Conservation (phyloP, 108 stramenopile species). For the Craspedostauros australis region DNA sequence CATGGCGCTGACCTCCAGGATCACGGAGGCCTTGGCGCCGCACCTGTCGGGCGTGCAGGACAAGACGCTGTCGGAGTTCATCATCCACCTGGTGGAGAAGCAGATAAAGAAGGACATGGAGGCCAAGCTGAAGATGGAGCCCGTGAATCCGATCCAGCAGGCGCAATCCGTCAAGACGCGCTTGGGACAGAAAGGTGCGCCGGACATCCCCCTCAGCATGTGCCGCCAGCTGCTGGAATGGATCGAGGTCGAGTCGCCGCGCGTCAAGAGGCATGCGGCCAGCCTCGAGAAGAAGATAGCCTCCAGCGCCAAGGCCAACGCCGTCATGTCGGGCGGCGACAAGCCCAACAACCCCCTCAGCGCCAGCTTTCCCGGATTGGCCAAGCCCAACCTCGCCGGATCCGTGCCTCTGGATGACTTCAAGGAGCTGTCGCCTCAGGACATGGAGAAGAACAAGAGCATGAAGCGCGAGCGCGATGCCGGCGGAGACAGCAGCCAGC, state of each 20-base stretch:
- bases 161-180: conserved; percentile 34
- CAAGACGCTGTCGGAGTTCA: conserved; percentile 93
- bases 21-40: conserved; percentile 81
- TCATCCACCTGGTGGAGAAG: conserved; percentile 83
- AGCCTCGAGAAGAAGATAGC: conserved; percentile 30
- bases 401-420: conserved; percentile 77
- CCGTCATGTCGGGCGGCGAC: conserved; percentile 11
- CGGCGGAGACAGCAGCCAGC: conserved; percentile 33
- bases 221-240: conserved; percentile 52
- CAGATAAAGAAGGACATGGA: conserved; percentile 24
- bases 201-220: conserved; percentile 52
- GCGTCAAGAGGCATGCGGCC: conserved; percentile 46
- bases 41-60: conserved; percentile 84
- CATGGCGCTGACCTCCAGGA: conserved; percentile 80
- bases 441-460: conserved; percentile 8
- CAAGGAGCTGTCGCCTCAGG: conserved; percentile 50
- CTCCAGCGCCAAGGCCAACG: conserved; percentile 9
- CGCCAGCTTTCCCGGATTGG: conserved; percentile 79
- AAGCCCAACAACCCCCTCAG: conserved; percentile 36
- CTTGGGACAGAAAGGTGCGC: conserved; percentile 61
- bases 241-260: conserved; percentile 56
- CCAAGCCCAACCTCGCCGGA: conserved; percentile 60
- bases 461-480: conserved; percentile 5
- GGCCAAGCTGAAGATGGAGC: background rate
- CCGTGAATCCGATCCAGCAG: conserved; percentile 9